A percentile compares a stretch with the other conserved stretches of the same genome.
Conservation (phyloP, 768 basidiomycete species). For the Xerocomellus chrysenteron region DNA sequence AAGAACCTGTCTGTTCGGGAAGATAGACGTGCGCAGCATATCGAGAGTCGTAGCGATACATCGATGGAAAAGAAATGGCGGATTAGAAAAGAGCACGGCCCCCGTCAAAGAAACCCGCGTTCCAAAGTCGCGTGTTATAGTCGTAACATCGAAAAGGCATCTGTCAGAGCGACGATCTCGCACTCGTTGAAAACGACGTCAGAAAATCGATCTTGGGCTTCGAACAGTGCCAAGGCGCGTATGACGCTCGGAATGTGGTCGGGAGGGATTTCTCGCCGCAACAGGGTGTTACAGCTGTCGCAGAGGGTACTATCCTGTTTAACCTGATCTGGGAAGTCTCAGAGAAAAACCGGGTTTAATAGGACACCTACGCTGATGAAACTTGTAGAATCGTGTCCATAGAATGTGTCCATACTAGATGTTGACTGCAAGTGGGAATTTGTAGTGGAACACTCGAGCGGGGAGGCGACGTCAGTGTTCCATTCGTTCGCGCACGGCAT, state of each 20-base stretch:
- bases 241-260: conserved; percentile 24
- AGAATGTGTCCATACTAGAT: neutral
- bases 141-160: conserved; percentile 23
- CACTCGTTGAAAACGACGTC: conserved; percentile 8
- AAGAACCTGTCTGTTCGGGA: neutral
- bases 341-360: neutral
- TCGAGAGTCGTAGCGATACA: conserved; percentile 1
- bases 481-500: neutral
- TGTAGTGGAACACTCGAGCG: neutral
- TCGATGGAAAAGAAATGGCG: neutral
- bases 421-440: neutral
- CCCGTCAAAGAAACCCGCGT: neutral
- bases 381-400: conserved; percentile 4
- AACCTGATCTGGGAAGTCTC: neutral
- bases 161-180: conserved; percentile 16
- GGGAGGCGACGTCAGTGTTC: neutral
- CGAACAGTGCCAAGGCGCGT: conserved; percentile 20
- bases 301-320: conserved; percentile 16
- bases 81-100: neutral
- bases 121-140: neutral
- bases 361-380: conserved; percentile 10
- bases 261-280: conserved; percentile 15
- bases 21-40: neutral
- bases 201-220: conserved; percentile 8
- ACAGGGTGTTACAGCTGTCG: conserved; percentile 10